phyloP scores from a whole-genome alignment of 1,284 basidiomycete genomes.

The Tylopilus orsonianus region DNA sequence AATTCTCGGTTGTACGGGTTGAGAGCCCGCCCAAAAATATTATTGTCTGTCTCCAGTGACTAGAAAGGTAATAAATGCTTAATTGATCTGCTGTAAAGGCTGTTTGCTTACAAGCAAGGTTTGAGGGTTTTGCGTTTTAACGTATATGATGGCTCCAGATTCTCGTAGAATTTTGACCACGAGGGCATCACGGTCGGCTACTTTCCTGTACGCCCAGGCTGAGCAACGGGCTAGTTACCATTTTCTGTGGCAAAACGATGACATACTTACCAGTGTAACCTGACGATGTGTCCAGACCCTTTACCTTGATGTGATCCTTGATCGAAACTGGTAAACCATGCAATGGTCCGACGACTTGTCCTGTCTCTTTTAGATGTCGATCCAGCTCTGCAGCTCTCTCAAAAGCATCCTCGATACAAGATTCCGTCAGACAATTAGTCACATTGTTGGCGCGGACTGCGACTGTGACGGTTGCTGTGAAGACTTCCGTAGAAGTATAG shows the following conservation, averaged over 20 bases:
- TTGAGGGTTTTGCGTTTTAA: conserved; percentile 59
- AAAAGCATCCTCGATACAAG: conserved; percentile 53
- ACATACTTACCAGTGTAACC: conserved; percentile 43
- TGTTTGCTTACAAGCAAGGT: conserved; percentile 41
- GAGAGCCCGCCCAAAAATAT: conserved; percentile 50
- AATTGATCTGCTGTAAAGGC: conserved; percentile 1
- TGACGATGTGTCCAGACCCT: conserved; percentile 46
- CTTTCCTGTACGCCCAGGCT: conserved; percentile 46
- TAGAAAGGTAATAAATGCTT: conserved; percentile 24
- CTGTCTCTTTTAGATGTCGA: conserved; percentile 43
- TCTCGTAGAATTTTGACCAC: conserved; percentile 47
- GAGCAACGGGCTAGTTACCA: neutral
- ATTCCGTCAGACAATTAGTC: conserved; percentile 58
- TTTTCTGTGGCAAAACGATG: neutral
- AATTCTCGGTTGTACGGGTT: conserved; percentile 57
- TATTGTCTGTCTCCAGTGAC: conserved; percentile 51
- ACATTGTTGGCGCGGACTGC: conserved; percentile 31
- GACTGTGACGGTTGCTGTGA: conserved; percentile 29
- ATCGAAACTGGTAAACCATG: conserved; percentile 58
- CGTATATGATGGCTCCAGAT: conserved; percentile 57
- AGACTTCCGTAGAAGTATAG: conserved; percentile 29
- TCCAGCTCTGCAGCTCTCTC: conserved; percentile 53
- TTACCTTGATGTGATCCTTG: conserved; percentile 55
- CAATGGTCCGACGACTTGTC: conserved; percentile 53
- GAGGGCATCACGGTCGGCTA: conserved; percentile 44